A percentile compares a stretch with the other conserved stretches of the same genome.
Evolutionary conservation across 768 basidiomycete species (phyloP).

Genomic region (Suillus discolor): DNA sequence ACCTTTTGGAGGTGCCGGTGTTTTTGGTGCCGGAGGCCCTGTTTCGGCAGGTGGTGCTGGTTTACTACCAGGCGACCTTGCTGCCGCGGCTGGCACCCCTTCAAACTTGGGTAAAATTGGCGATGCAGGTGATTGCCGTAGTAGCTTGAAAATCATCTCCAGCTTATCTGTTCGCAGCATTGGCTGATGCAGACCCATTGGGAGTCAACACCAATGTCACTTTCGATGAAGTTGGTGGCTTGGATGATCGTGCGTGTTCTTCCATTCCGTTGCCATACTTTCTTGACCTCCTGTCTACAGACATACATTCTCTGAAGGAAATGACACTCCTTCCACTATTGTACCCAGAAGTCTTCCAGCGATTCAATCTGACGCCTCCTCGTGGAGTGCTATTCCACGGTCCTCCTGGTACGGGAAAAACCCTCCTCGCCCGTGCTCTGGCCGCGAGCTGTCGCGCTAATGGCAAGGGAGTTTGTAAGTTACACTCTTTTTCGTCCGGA

Average conservation of each 20-base stretch:
- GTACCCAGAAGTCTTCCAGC: slow-evolving; percentile 96
- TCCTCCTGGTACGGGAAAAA: slow-evolving; percentile 98
- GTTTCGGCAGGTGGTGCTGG: slow-evolving; percentile 55
- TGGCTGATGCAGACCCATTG: slow-evolving; percentile 95
- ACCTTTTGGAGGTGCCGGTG: slow-evolving; percentile 56
- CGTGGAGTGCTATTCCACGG: slow-evolving; percentile 97
- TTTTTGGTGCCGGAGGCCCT: slow-evolving; percentile 42
- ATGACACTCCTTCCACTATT: slow-evolving; percentile 96
- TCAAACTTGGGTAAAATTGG: slow-evolving; percentile 86
- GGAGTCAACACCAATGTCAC: slow-evolving; percentile 93
- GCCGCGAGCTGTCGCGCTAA: slow-evolving; percentile 90
- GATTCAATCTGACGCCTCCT: slow-evolving; percentile 92
- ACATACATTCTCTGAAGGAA: slow-evolving; percentile 96
- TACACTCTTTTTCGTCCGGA: not conserved
- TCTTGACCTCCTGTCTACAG: slow-evolving; percentile 39
- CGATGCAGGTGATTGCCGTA: slow-evolving; percentile 55
- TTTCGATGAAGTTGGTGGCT: slow-evolving; percentile 94
- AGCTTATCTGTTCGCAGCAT: slow-evolving; percentile 45
- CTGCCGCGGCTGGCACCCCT: slow-evolving; percentile 76
- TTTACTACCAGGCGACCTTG: slow-evolving; percentile 58
- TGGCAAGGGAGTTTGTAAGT: slow-evolving; percentile 85
- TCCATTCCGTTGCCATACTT: not conserved
- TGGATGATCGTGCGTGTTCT: slow-evolving; percentile 78
- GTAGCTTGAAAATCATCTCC: slow-evolving; percentile 18
- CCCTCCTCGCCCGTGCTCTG: slow-evolving; percentile 88